phyloP scores from a whole-genome alignment of 2,329 filamentous ascomycete genomes.

The Elsinoe batatas region DNA sequence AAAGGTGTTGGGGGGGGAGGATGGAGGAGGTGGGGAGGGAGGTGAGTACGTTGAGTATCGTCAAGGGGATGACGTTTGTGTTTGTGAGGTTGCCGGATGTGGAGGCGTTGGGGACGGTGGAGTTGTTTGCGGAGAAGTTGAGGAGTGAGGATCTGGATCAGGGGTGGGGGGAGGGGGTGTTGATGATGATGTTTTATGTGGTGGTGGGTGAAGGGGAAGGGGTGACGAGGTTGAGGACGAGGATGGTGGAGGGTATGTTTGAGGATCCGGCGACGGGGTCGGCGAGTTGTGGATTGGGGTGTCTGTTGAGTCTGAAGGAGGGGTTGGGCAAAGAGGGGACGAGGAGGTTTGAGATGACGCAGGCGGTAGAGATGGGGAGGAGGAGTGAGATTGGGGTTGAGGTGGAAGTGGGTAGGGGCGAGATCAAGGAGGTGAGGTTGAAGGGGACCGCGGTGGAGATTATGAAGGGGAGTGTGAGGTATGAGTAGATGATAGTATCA shows the following conservation, averaged over 20 bases:
- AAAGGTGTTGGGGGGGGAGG: background rate
- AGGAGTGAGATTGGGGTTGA: slow-evolving; percentile 40
- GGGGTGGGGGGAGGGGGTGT: slow-evolving; percentile 46
- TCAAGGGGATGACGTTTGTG: slow-evolving; percentile 66
- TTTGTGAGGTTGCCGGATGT: slow-evolving; percentile 53
- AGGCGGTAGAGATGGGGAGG: slow-evolving; percentile 45
- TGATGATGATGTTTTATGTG: slow-evolving; percentile 52
- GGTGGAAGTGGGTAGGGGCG: slow-evolving; percentile 31
- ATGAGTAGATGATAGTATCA: slow-evolving; percentile 2
- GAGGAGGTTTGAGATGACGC: slow-evolving; percentile 35
- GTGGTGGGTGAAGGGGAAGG: slow-evolving; percentile 25
- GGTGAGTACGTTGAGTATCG: slow-evolving; percentile 40
- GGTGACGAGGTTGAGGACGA: slow-evolving; percentile 38
- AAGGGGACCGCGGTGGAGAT: slow-evolving; percentile 36
- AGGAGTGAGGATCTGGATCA: slow-evolving; percentile 31
- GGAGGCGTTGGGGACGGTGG: slow-evolving; percentile 44
- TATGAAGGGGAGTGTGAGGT: slow-evolving; percentile 29
- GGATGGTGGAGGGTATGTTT: slow-evolving; percentile 47
- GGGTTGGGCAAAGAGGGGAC: slow-evolving; percentile 20
- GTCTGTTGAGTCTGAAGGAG: slow-evolving; percentile 36
- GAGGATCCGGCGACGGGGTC: slow-evolving; percentile 45
- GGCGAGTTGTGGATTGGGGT: slow-evolving; percentile 38
- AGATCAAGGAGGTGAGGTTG: slow-evolving; percentile 34
- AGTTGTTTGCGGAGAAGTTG: slow-evolving; percentile 25
- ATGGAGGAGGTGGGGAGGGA: slow-evolving; percentile 10